Base-by-base conservation (phyloP, 2,329 filamentous ascomycete genomes). In the Fusarium sp. region DNA sequence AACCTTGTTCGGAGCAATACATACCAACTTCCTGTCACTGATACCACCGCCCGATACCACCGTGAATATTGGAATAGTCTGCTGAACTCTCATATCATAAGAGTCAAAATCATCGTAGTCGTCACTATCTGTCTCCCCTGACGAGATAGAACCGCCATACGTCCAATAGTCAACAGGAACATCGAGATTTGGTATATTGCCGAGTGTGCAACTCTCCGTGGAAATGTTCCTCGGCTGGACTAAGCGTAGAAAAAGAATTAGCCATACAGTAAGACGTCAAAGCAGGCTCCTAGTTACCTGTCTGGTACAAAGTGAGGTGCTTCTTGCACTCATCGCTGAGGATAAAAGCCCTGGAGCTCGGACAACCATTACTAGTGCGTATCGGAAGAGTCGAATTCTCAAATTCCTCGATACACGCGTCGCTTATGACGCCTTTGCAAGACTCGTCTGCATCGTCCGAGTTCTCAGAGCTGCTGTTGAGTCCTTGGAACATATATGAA, bases 331-430 rank as follows among this genome's bases (percentile, higher is more conserved):
- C 35, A 37, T 18, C 35, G 18, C 35, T 37, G 35, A 37, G 35
- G 18, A 37, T 37, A 19, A 19, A 37, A 10, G 35, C 35, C 5
- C 9, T 10, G 35, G 18, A 37, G 9, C 4, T 37, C 35, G 35
- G 35, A 19, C 35, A 37, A 19, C 18, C 18, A n/a, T 11, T 1
- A 9, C 3, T 4, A n/a, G 27, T n/a, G 4, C 7, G 1, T 3
- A 48, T 8, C 10, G 57, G 14, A 1, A 25, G 19, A 16, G 21
- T n/a, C 10, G 9, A 29, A 1, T 7, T 15, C 18, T 31, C 35
- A 1, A 62, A 5, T 7, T 27, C 33, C 1, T 38, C 4, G 14
- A 63, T 38, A 3, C 61, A 63, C 5, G 33, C 7, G 7, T 63
- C 38, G 0, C 19, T 52, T 2, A 63, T 5, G 3, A 62, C 42